These are phyloP conservation scores for Dothistroma pini DNA, from an alignment of 2,329 filamentous ascomycete genomes.

Conservation along the genomic window DNA sequence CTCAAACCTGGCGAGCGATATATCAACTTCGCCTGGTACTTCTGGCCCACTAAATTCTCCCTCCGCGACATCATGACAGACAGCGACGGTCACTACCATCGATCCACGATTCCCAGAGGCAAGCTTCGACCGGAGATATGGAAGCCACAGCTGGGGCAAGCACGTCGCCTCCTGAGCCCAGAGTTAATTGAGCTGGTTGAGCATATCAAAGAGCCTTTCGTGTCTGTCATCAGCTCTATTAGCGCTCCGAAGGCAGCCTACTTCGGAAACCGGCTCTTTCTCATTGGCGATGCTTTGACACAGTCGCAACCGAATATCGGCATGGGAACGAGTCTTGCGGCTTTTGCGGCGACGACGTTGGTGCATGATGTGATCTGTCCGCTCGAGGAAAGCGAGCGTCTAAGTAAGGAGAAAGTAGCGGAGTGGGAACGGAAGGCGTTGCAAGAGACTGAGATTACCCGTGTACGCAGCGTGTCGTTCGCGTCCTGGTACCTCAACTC, in stretches of 20 bases:
- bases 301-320: conserved; percentile 30
- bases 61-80: conserved; percentile 31
- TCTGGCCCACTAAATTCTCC: conserved; percentile 16
- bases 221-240: conserved; percentile 28
- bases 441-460: conserved; percentile 8
- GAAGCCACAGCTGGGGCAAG: conserved; percentile 25
- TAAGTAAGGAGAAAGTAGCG: conserved; percentile 7
- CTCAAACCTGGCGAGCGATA: conserved; percentile 24
- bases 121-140: conserved; percentile 30
- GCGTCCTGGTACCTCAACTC: conserved; percentile 17
- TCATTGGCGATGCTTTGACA: conserved; percentile 32
- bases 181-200: conserved; percentile 26
- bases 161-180: conserved; percentile 21
- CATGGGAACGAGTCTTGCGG: conserved; percentile 30
- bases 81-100: conserved; percentile 26
- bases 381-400: conserved; percentile 6
- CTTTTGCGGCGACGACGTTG: conserved; percentile 19
- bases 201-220: conserved; percentile 29
- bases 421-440: conserved; percentile 22
- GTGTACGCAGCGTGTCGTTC: conserved; percentile 16
- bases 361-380: conserved; percentile 26
- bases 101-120: conserved; percentile 30
- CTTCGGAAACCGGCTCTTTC: conserved; percentile 28
- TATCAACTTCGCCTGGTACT: conserved; percentile 34
- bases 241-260: conserved; percentile 23